These are phyloP conservation scores for Hansenula sp. DNA, from an alignment of 1,139 yeast genomes.

Conservation along the genomic window DNA sequence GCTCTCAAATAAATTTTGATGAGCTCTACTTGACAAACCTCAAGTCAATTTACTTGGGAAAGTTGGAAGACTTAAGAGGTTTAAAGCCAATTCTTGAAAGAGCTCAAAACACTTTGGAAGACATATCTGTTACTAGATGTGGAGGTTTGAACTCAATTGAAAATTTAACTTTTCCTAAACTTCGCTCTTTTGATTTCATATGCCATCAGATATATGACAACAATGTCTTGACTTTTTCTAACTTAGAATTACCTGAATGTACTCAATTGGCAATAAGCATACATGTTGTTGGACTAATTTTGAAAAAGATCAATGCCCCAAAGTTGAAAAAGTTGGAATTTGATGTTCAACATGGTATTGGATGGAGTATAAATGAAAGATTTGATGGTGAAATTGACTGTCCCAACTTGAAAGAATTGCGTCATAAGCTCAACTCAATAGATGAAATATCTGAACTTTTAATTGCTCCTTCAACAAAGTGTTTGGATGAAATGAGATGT, in stretches of 20 bases:
- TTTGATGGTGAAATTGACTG: background rate
- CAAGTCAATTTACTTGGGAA: too few relatives aligned
- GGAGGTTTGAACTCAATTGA: too few relatives aligned
- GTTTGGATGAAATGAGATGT: background rate
- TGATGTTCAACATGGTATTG: background rate
- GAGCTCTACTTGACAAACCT: too few relatives aligned
- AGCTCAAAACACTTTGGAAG: too few relatives aligned
- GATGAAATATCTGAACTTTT: background rate
- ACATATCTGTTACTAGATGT: too few relatives aligned
- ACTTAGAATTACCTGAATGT: background rate
- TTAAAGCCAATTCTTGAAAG: too few relatives aligned
- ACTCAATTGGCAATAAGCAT: background rate
- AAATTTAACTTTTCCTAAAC: too few relatives aligned
- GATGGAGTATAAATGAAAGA: background rate
- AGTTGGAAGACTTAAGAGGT: too few relatives aligned
- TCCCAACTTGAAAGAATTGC: background rate
- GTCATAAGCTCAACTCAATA: background rate
- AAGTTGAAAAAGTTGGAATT: background rate
- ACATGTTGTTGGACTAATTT: background rate
- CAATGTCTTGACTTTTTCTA: too few relatives aligned
- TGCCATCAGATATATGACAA: too few relatives aligned
- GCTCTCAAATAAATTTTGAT: too few relatives aligned
- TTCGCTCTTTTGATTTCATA: too few relatives aligned
- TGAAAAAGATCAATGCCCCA: background rate
- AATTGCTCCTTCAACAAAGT: background rate